Conservation (phyloP, 768 basidiomycete species). For the Tephrocybe sp. region DNA sequence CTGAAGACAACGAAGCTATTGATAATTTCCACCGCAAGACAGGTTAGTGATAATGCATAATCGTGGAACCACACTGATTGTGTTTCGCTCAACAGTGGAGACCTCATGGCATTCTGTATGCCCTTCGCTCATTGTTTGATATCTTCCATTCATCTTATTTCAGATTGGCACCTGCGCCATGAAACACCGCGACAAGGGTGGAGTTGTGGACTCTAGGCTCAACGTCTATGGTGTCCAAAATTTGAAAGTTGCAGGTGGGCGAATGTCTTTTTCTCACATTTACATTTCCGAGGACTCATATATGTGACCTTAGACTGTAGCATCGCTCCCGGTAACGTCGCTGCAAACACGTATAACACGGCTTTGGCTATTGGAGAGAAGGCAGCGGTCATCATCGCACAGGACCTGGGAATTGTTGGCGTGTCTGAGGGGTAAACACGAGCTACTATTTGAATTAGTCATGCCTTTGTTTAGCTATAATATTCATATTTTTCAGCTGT, state of each 20-base stretch:
- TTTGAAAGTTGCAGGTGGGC: conserved; percentile 58
- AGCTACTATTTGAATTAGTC: too few species aligned
- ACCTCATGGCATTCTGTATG: conserved; percentile 49
- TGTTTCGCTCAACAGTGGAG: conserved; percentile 27
- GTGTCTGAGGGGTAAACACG: conserved; percentile 12
- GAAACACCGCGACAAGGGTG: conserved; percentile 57
- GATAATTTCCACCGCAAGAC: conserved; percentile 35
- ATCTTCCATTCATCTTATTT: background rate
- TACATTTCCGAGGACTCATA: background rate
- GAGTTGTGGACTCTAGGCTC: conserved; percentile 62
- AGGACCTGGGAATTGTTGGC: conserved; percentile 41
- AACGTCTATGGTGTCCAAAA: conserved; percentile 61
- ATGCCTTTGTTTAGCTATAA: too few species aligned
- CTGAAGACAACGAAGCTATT: conserved; percentile 42
- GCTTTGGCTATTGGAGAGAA: conserved; percentile 58
- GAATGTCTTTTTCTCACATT: background rate
- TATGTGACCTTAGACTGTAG: conserved; percentile 30
- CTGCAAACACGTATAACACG: conserved; percentile 42
- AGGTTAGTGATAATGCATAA: conserved; percentile 22
- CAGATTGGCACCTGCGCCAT: conserved; percentile 70
- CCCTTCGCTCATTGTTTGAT: background rate
- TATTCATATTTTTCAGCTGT: too few species aligned
- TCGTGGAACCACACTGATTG: background rate
- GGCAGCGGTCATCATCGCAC: conserved; percentile 57
- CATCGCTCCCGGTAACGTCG: conserved; percentile 39